Evolutionary conservation across 163 green algal species (phyloP).

Genomic region (Volvox carteri): DNA sequence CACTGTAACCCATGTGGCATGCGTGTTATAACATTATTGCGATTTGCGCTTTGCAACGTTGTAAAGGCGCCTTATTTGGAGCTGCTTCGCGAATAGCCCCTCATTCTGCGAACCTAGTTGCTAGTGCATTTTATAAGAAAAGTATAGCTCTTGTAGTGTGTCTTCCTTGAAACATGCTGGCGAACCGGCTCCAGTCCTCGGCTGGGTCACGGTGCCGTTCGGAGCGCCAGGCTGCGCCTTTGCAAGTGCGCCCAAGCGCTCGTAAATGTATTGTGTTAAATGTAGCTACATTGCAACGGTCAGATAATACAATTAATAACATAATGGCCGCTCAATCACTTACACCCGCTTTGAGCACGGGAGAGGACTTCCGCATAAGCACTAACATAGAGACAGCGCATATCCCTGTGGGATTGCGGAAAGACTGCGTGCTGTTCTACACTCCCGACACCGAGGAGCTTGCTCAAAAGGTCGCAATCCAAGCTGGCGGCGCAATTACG

Average conservation of each 20-base stretch:
- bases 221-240: conserved; percentile 7
- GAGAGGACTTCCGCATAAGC: conserved; percentile 69
- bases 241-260: conserved; percentile 21
- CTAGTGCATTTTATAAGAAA: background rate
- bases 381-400: conserved; percentile 61
- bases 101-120: background rate
- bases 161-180: conserved; percentile 19
- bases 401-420: conserved; percentile 67
- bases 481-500: conserved; percentile 80
- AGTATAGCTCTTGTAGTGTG: background rate
- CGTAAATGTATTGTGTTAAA: conserved; percentile 32
- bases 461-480: conserved; percentile 84
- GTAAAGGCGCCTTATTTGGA: too few relatives aligned
- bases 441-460: conserved; percentile 87
- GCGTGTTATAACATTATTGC: too few relatives aligned
- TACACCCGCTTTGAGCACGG: conserved; percentile 28
- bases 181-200: background rate
- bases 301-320: conserved; percentile 49
- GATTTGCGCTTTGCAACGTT: too few relatives aligned
- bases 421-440: conserved; percentile 97
- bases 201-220: conserved; percentile 38
- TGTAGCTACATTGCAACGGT: conserved; percentile 39
- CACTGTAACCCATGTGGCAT: too few relatives aligned
- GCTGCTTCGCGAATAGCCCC: too few relatives aligned
- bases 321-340: conserved; percentile 43